These are phyloP conservation scores for Tirmania nivea DNA, from an alignment of 495 filamentous ascomycete genomes.

Conservation along the genomic window DNA sequence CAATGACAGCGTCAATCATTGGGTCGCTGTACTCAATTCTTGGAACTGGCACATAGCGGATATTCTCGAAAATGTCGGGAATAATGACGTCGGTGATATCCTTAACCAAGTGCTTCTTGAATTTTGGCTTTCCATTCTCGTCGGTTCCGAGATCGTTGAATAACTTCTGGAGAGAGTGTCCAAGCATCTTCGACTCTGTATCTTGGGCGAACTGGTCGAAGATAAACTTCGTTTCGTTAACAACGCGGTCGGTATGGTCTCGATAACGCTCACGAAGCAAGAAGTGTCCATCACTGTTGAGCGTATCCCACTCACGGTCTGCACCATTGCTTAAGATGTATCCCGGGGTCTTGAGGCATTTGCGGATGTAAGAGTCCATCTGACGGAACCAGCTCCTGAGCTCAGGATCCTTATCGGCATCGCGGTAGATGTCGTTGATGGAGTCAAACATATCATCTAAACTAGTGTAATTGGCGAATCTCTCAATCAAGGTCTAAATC, in stretches of 20 bases:
- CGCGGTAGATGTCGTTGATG: conserved; percentile 70
- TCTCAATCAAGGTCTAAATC: conserved; percentile 61
- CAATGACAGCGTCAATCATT: conserved; percentile 66
- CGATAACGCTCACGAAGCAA: conserved; percentile 77
- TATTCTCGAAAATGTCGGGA: conserved; percentile 61
- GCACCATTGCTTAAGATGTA: conserved; percentile 70
- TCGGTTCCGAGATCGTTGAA: conserved; percentile 75
- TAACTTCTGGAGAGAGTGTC: conserved; percentile 51
- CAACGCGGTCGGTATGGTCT: conserved; percentile 63
- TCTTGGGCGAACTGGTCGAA: conserved; percentile 76
- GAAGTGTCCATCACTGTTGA: conserved; percentile 74
- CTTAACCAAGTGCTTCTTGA: conserved; percentile 82
- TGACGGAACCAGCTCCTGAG: conserved; percentile 75
- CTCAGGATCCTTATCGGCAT: conserved; percentile 75
- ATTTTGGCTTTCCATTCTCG: conserved; percentile 57
- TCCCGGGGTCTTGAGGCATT: conserved; percentile 68
- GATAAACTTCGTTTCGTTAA: conserved; percentile 79
- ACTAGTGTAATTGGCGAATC: conserved; percentile 88
- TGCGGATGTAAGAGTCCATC: conserved; percentile 54
- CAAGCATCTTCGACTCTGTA: conserved; percentile 62
- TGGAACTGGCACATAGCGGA: conserved; percentile 83
- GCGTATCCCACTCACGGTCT: conserved; percentile 59
- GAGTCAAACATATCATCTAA: conserved; percentile 66
- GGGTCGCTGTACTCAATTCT: conserved; percentile 82
- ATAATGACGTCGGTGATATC: conserved; percentile 74